Conservation (phyloP, 768 basidiomycete genomes). For the Amanita polypyramis region DNA sequence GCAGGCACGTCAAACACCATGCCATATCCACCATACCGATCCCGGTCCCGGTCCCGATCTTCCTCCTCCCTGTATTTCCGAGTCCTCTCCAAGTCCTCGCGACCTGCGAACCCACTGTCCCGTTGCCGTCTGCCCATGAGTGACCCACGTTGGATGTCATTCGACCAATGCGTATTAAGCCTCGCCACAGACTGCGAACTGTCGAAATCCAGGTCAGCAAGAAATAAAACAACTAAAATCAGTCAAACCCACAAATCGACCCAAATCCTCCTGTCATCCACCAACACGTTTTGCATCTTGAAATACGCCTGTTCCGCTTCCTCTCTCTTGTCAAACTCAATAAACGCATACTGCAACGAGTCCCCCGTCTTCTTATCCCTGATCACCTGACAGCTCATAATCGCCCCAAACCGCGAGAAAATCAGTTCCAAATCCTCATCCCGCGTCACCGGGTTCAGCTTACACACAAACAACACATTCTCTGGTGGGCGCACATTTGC, state of each 20-base stretch:
- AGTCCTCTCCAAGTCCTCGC: conserved; percentile 67
- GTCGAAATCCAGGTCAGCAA: conserved; percentile 17
- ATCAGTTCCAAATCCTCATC: conserved; percentile 97
- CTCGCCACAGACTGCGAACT: conserved; percentile 93
- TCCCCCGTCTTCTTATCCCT: conserved; percentile 94
- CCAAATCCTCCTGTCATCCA: conserved; percentile 97
- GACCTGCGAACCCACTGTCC: conserved; percentile 50
- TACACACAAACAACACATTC: conserved; percentile 98
- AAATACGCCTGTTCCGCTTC: conserved; percentile 98
- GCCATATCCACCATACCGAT: conserved; percentile 40
- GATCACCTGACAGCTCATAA: conserved; percentile 97
- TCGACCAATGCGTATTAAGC: conserved; percentile 75
- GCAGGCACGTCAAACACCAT: conserved; percentile 81
- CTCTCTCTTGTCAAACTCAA: conserved; percentile 91
- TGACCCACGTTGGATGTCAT: conserved; percentile 50
- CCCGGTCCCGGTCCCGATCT: conserved; percentile 17
- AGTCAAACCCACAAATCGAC: conserved; percentile 78
- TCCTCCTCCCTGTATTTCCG: conserved; percentile 50
- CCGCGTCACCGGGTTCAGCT: conserved; percentile 89
- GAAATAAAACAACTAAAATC: neutral
- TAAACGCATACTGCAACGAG: conserved; percentile 95
- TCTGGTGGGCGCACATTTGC: conserved; percentile 97
- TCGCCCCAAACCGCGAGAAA: conserved; percentile 89
- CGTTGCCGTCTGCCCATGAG: conserved; percentile 17
- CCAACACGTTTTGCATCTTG: conserved; percentile 99